phyloP scores from a whole-genome alignment of 352 stramenopile species.

The Ophiocytium majus region DNA sequence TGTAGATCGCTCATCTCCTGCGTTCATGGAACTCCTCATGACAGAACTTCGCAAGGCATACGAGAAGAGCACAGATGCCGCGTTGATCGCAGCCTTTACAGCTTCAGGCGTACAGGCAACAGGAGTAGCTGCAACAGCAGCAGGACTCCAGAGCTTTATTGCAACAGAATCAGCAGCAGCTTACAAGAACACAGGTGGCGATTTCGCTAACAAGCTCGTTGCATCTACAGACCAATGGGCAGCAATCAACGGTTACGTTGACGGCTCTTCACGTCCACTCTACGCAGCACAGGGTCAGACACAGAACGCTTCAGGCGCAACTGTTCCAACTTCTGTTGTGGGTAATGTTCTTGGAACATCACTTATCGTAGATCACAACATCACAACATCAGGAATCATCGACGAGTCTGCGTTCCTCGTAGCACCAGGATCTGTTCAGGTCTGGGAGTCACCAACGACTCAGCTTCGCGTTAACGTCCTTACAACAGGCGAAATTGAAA shows the following conservation, averaged over 20 bases:
- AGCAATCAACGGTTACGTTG: slow-evolving; percentile 15
- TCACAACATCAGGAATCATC: slow-evolving; percentile 7
- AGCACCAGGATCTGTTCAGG: background rate
- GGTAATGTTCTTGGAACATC: slow-evolving; percentile 8
- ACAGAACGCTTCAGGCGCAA: slow-evolving; percentile 13
- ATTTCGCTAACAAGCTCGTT: slow-evolving; percentile 18
- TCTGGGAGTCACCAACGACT: slow-evolving; percentile 13
- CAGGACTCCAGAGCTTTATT: background rate
- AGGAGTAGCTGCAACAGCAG: slow-evolving; percentile 15
- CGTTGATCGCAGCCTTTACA: slow-evolving; percentile 1
- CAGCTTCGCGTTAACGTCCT: slow-evolving; percentile 11
- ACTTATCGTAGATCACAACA: slow-evolving; percentile 17
- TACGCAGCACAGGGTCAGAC: slow-evolving; percentile 12
- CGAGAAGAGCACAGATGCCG: slow-evolving; percentile 6
- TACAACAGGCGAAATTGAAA: background rate
- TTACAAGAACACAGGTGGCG: slow-evolving; percentile 4
- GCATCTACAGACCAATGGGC: slow-evolving; percentile 16
- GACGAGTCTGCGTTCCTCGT: slow-evolving; percentile 2
- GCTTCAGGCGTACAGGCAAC: slow-evolving; percentile 10
- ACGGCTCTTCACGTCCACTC: slow-evolving; percentile 4
- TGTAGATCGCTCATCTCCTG: slow-evolving; percentile 3
- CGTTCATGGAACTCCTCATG: slow-evolving; percentile 12
- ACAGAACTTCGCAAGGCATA: slow-evolving; percentile 15
- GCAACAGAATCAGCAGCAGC: background rate
- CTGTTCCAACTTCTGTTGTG: background rate